These are phyloP conservation scores for Actinidia arguta DNA, from an alignment of 179 eudicot genomes.

Conservation along the genomic window DNA sequence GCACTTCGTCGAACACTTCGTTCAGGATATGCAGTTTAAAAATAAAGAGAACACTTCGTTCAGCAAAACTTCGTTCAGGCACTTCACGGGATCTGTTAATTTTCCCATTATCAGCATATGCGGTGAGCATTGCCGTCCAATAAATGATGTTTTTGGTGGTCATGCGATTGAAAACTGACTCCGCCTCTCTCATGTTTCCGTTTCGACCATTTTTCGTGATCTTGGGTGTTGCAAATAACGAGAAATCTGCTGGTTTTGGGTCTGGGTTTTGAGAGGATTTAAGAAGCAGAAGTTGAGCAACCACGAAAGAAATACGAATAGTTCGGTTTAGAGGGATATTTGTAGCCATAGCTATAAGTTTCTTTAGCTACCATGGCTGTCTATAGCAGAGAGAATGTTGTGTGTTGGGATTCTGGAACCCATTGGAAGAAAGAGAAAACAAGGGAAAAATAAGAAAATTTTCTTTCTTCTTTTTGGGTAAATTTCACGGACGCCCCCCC, in stretches of 20 bases:
- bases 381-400: not conserved
- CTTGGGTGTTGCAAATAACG: constrained; percentile 53
- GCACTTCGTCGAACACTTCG: constrained; percentile 79
- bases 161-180: constrained; percentile 51
- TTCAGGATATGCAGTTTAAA: too few relatives aligned
- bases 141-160: constrained; percentile 49
- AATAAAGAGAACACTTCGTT: too few relatives aligned
- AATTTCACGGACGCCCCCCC: too few relatives aligned
- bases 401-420: too few relatives aligned
- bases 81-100: constrained; percentile 51
- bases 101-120: constrained; percentile 51
- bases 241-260: constrained; percentile 19
- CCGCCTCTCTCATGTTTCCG: constrained; percentile 61
- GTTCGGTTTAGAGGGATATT: not conserved
- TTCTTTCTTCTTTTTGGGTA: too few relatives aligned
- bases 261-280: constrained; percentile 21
- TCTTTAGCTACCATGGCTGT: constrained; percentile 21
- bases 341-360: not conserved
- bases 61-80: too few relatives aligned
- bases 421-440: too few relatives aligned
- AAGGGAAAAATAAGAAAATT: too few relatives aligned
- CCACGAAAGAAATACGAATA: not conserved
- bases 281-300: constrained; percentile 20
- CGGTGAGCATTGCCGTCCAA: constrained; percentile 69
- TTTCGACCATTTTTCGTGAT: constrained; percentile 59